Evolutionary conservation across 306 rosid genomes (phyloP).

Genomic region (Coriaria nepalensis): DNA sequence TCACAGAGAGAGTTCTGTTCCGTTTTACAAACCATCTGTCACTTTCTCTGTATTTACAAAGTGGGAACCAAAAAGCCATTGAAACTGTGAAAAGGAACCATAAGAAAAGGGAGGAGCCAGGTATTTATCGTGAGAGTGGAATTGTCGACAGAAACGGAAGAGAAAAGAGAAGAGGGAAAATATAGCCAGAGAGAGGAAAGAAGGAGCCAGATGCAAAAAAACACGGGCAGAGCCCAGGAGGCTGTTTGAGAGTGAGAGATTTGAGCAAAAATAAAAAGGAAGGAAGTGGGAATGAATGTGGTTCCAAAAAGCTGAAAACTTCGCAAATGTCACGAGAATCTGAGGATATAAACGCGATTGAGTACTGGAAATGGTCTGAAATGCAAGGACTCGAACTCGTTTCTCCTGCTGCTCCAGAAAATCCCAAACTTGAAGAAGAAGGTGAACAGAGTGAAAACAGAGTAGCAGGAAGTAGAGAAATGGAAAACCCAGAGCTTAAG

Average conservation of each 20-base stretch:
- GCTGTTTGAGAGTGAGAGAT: constrained; percentile 22
- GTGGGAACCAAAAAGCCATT: constrained; percentile 23
- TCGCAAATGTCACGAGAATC: constrained; percentile 86
- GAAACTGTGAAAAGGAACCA: constrained; percentile 10
- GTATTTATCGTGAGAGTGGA: not conserved
- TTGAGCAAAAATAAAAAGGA: constrained; percentile 5
- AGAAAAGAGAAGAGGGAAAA: constrained; percentile 9
- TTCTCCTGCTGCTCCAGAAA: constrained; percentile 21
- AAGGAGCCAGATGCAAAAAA: not conserved
- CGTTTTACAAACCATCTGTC: constrained; percentile 31
- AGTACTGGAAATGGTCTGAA: constrained; percentile 97
- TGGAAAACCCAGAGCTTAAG: constrained; percentile 33
- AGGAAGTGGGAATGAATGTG: constrained; percentile 16
- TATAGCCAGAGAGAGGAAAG: constrained; percentile 6
- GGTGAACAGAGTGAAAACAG: constrained; percentile 8
- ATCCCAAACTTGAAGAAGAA: constrained; percentile 1
- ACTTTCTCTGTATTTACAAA: constrained; percentile 42
- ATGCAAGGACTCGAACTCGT: constrained; percentile 89
- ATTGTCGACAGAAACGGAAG: constrained; percentile 1
- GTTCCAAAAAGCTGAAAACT: constrained; percentile 41
- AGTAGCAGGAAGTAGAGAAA: constrained; percentile 18
- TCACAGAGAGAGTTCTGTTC: constrained; percentile 12
- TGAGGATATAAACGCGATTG: constrained; percentile 62
- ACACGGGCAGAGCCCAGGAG: constrained; percentile 36
- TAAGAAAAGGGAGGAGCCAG: constrained; percentile 9